These are phyloP conservation scores for Talaromyces nanjingensis DNA, from an alignment of 495 filamentous ascomycete genomes.

Conservation along the genomic window DNA sequence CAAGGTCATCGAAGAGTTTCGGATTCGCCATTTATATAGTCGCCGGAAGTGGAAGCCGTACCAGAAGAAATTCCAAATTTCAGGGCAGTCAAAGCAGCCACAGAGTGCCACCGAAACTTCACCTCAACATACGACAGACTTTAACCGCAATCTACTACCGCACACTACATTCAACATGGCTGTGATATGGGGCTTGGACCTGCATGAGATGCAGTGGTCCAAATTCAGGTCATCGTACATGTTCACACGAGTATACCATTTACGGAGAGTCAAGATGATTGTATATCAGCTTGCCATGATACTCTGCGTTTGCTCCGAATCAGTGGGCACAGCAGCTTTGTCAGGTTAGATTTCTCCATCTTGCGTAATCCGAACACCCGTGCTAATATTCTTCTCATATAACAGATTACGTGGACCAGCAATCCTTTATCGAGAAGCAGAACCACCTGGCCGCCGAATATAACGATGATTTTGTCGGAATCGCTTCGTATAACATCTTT, in stretches of 20 bases:
- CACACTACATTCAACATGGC: slow-evolving; percentile 21
- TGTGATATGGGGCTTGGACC: slow-evolving; percentile 46
- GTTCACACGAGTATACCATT: slow-evolving; percentile 41
- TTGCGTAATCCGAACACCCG: neutral
- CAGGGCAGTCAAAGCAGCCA: neutral
- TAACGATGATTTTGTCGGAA: slow-evolving; percentile 44
- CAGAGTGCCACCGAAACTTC: neutral
- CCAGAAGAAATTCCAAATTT: neutral
- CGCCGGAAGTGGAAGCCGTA: neutral
- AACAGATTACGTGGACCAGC: slow-evolving; percentile 42
- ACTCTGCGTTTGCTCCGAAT: slow-evolving; percentile 44
- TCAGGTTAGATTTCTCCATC: slow-evolving; percentile 25
- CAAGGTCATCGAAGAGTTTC: neutral
- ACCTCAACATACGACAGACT: neutral
- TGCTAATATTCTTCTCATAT: neutral
- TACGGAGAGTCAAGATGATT: slow-evolving; percentile 45
- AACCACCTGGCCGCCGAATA: slow-evolving; percentile 23
- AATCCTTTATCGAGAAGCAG: slow-evolving; percentile 29
- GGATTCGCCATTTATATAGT: neutral
- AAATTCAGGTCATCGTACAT: slow-evolving; percentile 46
- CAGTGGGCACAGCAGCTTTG: slow-evolving; percentile 40
- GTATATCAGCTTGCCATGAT: slow-evolving; percentile 49
- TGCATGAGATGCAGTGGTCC: slow-evolving; percentile 42
- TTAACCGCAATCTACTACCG: neutral
- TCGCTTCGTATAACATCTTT: slow-evolving; percentile 45